These are phyloP conservation scores for Arthrocladium fulminans DNA, from an alignment of 2,329 filamentous ascomycete species.

Conservation along the genomic window DNA sequence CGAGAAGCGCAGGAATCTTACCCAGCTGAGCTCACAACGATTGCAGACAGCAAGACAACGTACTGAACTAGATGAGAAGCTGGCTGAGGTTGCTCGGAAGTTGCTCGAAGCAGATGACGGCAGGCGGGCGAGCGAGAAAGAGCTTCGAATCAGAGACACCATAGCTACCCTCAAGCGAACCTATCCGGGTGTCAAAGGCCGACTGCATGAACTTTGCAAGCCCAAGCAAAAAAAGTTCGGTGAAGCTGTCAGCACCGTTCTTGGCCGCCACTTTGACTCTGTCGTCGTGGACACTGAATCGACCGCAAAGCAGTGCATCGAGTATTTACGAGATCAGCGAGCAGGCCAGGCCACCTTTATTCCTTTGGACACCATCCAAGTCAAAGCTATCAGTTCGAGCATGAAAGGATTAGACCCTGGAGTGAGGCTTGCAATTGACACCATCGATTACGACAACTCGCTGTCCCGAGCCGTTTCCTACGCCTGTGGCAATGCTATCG, in stretches of 20 bases:
- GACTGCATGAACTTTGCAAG: slow-evolving; percentile 83
- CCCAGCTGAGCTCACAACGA: slow-evolving; percentile 73
- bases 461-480: slow-evolving; percentile 90
- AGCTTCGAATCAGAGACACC: slow-evolving; percentile 69
- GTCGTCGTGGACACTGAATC: slow-evolving; percentile 94
- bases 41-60: slow-evolving; percentile 70
- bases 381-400: slow-evolving; percentile 79
- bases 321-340: slow-evolving; percentile 85
- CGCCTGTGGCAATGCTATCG: slow-evolving; percentile 87
- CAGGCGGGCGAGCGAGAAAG: slow-evolving; percentile 74
- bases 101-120: slow-evolving; percentile 80
- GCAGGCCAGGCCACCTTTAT: slow-evolving; percentile 87
- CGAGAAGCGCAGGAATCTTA: slow-evolving; percentile 81
- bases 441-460: slow-evolving; percentile 82
- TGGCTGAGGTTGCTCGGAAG: slow-evolving; percentile 70
- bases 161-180: slow-evolving; percentile 80
- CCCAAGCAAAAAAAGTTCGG: slow-evolving; percentile 97
- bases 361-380: slow-evolving; percentile 93
- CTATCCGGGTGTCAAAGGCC: slow-evolving; percentile 82
- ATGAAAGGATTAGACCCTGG: slow-evolving; percentile 81
- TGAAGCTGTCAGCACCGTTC: slow-evolving; percentile 81
- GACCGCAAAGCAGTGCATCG: slow-evolving; percentile 85
- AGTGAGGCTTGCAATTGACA: slow-evolving; percentile 83
- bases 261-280: slow-evolving; percentile 88
- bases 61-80: slow-evolving; percentile 85